phyloP scores from a whole-genome alignment of 164 flowering plant genomes.

The Cinnamomum chago region DNA sequence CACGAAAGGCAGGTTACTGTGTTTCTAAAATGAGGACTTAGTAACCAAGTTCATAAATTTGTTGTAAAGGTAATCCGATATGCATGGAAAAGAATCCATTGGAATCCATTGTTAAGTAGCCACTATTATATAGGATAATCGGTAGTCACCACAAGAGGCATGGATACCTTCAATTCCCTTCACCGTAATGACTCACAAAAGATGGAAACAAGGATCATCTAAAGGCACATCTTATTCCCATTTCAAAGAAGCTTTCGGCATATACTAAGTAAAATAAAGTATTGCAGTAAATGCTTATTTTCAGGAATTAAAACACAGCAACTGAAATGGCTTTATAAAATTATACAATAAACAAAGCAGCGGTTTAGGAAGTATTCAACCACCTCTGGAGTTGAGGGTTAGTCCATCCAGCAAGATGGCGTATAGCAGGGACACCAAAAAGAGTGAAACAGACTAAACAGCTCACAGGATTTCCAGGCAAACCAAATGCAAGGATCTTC shows the following conservation, averaged over 20 bases:
- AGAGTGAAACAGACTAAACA: conserved; percentile 85
- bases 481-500: conserved; percentile 83
- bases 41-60: no score
- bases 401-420: conserved; percentile 75
- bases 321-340: not conserved
- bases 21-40: no score
- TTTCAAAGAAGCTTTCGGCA: not conserved
- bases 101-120: no score
- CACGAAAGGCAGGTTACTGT: no score
- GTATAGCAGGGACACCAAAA: conserved; percentile 77
- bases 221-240: not conserved
- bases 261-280: not conserved
- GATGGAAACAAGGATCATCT: not conserved
- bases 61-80: no score
- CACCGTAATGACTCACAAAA: not conserved
- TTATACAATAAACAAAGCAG: conserved; percentile 1
- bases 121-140: not conserved
- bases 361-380: conserved; percentile 11
- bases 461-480: conserved; percentile 99
- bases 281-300: not conserved
- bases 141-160: not conserved
- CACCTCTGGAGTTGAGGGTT: conserved; percentile 75
- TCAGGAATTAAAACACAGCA: not conserved
- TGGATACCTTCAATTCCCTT: not conserved
- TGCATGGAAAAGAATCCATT: no score